phyloP scores from a whole-genome alignment of 106 monocot species.

The Dendrobium catenatum region DNA sequence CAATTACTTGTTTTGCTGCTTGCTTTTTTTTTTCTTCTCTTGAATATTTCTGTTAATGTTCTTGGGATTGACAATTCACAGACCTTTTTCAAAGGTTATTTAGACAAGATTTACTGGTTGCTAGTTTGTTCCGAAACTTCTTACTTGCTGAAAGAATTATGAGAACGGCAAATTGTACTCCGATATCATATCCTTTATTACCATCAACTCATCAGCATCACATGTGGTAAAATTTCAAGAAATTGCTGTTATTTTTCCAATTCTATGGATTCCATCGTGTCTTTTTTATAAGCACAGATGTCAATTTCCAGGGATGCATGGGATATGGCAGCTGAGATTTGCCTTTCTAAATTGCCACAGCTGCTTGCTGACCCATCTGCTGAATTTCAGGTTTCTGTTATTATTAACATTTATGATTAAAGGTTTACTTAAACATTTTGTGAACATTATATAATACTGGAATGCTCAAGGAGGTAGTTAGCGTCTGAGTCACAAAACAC shows the following conservation, averaged over 20 bases:
- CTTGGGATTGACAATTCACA: constrained; percentile 21
- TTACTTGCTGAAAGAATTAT: constrained; percentile 92
- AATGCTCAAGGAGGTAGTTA: neutral
- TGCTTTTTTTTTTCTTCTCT: neutral
- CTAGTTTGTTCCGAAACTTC: constrained; percentile 93
- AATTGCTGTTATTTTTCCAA: neutral
- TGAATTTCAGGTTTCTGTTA: constrained; percentile 75
- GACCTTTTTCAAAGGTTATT: constrained; percentile 88
- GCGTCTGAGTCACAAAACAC: neutral
- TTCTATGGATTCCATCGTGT: neutral
- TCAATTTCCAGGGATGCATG: constrained; percentile 76
- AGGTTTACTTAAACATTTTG: neutral
- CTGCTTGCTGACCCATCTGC: constrained; percentile 68
- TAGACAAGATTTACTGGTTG: constrained; percentile 88
- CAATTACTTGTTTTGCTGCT: constrained; percentile 7
- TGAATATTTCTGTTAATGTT: constrained; percentile 1
- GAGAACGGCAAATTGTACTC: constrained; percentile 93
- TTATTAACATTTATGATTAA: neutral
- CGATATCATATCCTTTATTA: constrained; percentile 67
- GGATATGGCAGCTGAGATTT: constrained; percentile 98
- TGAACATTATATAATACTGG: neutral
- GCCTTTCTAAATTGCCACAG: constrained; percentile 79
- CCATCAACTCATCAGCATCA: constrained; percentile 98
- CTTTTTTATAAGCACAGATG: neutral
- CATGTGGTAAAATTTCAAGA: constrained; percentile 63